phyloP scores from a whole-genome alignment of 164 flowering plant genomes.

The Platanus orientalis region DNA sequence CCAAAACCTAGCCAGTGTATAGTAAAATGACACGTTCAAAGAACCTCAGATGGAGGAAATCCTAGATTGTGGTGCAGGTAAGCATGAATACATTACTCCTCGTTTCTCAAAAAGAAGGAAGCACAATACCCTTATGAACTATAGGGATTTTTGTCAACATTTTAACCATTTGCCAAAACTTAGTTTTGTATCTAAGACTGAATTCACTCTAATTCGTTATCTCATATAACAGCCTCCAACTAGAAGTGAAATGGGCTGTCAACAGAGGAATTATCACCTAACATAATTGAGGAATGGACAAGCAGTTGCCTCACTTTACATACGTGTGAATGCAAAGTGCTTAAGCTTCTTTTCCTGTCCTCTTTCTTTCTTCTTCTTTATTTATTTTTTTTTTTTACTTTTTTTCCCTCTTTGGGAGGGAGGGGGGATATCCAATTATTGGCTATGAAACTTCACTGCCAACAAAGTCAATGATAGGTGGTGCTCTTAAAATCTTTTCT shows the following conservation, averaged over 20 bases:
- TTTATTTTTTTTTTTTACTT: no score
- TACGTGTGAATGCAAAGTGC: background rate
- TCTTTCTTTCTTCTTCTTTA: no score
- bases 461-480: background rate
- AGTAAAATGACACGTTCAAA: background rate
- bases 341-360: no score
- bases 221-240: background rate
- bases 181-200: background rate
- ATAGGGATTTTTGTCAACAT: background rate
- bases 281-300: background rate
- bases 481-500: background rate
- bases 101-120: no score
- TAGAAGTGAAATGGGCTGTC: background rate
- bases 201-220: background rate
- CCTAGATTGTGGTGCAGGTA: background rate
- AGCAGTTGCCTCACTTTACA: background rate
- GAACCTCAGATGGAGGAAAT: background rate
- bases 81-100: background rate
- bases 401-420: no score
- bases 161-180: background rate
- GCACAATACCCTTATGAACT: no score
- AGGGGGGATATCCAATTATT: no score
- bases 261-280: background rate
- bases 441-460: no score
- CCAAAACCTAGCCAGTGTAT: constrained; percentile 55